Conservation (phyloP, 495 filamentous ascomycete species). For the Lasiosphaeris hirsuta region DNA sequence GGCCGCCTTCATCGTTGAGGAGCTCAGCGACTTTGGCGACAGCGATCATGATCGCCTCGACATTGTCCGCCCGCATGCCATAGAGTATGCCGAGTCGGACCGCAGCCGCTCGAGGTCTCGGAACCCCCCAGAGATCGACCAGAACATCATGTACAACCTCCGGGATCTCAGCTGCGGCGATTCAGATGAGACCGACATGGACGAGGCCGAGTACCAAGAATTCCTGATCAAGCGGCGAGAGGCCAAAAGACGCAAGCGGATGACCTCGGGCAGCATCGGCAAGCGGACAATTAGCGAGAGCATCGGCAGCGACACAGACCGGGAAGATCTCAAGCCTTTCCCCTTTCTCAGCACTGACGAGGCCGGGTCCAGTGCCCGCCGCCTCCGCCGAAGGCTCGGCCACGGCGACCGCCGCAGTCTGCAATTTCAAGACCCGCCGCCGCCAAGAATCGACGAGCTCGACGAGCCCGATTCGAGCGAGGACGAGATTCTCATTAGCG, state of each 20-base stretch:
- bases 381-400: conserved; percentile 44
- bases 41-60: conserved; percentile 37
- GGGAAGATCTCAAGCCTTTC: conserved; percentile 47
- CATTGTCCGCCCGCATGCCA: conserved; percentile 40
- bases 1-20: conserved; percentile 40
- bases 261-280: conserved; percentile 51
- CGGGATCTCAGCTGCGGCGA: conserved; percentile 41
- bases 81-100: conserved; percentile 46
- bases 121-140: conserved; percentile 36
- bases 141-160: conserved; percentile 36
- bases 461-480: conserved; percentile 50
- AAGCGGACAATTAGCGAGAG: conserved; percentile 53
- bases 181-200: conserved; percentile 40
- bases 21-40: conserved; percentile 43
- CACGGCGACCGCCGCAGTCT: conserved; percentile 42
- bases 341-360: conserved; percentile 39
- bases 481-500: conserved; percentile 44
- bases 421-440: conserved; percentile 46
- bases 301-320: conserved; percentile 51
- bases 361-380: conserved; percentile 42
- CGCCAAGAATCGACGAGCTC: conserved; percentile 50
- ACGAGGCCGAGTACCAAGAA: conserved; percentile 37
- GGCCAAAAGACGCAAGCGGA: conserved; percentile 41
- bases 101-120: conserved; percentile 41
- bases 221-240: conserved; percentile 34